Conservation (phyloP, 2,329 filamentous ascomycete species). For the Aspergillaceae sp. region DNA sequence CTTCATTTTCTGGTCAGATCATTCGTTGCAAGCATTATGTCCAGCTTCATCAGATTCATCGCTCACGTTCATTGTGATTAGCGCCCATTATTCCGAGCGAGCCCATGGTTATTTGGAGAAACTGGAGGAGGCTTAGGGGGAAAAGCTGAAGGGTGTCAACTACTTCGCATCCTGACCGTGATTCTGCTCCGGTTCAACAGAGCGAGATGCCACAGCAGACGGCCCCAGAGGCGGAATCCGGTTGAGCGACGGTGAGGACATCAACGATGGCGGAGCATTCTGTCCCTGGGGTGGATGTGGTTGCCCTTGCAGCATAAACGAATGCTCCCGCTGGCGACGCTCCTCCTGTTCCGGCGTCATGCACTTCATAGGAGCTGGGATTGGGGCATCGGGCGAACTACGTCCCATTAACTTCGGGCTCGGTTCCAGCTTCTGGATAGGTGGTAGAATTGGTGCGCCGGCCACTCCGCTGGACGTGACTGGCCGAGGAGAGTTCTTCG, state of each 20-base stretch:
- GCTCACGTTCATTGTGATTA: not conserved
- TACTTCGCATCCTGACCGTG: not conserved
- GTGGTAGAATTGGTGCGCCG: slow-evolving; percentile 31
- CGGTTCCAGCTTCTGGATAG: slow-evolving; percentile 33
- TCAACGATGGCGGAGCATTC: slow-evolving; percentile 2
- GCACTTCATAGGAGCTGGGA: slow-evolving; percentile 34
- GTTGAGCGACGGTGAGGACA: slow-evolving; percentile 27
- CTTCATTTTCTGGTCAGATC: not conserved
- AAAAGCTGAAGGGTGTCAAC: too few species aligned
- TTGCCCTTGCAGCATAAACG: slow-evolving; percentile 12
- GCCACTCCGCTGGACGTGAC: slow-evolving; percentile 27
- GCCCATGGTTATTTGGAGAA: too few species aligned
- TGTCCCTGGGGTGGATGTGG: slow-evolving; percentile 1
- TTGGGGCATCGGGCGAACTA: slow-evolving; percentile 34
- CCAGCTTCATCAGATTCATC: slow-evolving; percentile 4
- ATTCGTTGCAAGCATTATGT: slow-evolving; percentile 6
- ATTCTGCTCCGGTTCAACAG: not conserved
- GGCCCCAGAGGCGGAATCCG: slow-evolving; percentile 25
- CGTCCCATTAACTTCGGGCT: slow-evolving; percentile 38
- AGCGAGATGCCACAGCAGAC: slow-evolving; percentile 9
- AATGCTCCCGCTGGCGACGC: slow-evolving; percentile 31
- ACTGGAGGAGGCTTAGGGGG: too few species aligned
- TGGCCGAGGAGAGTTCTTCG: slow-evolving; percentile 37
- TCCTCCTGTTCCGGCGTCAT: slow-evolving; percentile 38
- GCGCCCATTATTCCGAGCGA: too few species aligned